Base-by-base conservation (phyloP, 495 filamentous ascomycete genomes). In the Melanomma pulvis-pyrius region DNA sequence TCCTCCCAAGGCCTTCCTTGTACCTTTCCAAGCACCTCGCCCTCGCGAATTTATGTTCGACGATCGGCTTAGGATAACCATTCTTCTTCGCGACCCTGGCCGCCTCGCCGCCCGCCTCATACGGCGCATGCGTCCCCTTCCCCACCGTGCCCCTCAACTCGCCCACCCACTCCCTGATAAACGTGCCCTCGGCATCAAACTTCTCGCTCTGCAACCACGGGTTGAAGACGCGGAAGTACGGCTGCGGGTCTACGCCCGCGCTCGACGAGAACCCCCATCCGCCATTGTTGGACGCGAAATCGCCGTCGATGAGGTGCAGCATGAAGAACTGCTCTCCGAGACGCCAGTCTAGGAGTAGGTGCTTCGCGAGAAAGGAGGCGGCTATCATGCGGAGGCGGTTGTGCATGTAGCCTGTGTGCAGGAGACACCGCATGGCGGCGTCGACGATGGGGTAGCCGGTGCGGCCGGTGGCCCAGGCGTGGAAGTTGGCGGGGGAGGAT, bases 211-310 rank as follows among this genome's bases (percentile, higher is more conserved):
- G 93, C 61, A 91, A 77, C 21, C 89, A 69, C 5, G 93, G 93
- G 73, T 96, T 97, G 75, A 97, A 96, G 63, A 97, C 90, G 1
- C 91, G 83, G 68, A 97, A 96, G 71, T 93, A 96, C 0, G 92
- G 92, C 77, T 96, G 92, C 1, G 93, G 91, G 75, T 97, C 92
- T 0, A 93, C 92, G 13, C 93, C 93, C 0, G 90, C 90, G 12
- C 83, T 87, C 0, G 88, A 86, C 17, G 84, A 83, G 74, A 93
- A 97, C 0, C 92, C 93, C 93, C 93, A 96, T 0, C 93, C 93
- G 24, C 92, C 91, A 71, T 93, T 93, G 71, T 97, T 97, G 41
- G 86, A 90, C 1, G 92, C 91, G 73, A 97, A 97, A 75, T 97
- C 92, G 12, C 93, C 93, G 74, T 96, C 93, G 60, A 97, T 86